Evolutionary conservation across 2,329 filamentous ascomycete genomes (phyloP).

Genomic region (Calonectria pteridis): DNA sequence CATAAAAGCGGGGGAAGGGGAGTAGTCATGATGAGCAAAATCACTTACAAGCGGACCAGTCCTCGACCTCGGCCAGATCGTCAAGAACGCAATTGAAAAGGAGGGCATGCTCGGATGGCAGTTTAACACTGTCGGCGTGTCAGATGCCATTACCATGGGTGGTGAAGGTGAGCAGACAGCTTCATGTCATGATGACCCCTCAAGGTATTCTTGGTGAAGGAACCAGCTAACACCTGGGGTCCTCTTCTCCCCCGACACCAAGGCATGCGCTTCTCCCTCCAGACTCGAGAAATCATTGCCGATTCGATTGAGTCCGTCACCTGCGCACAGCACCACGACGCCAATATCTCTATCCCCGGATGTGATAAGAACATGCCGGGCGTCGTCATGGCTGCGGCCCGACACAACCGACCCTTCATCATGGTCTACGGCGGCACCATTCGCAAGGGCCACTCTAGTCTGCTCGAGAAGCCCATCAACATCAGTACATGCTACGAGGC

Average conservation of each 20-base stretch:
- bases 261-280: slow-evolving; percentile 95
- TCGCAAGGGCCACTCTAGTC: slow-evolving; percentile 83
- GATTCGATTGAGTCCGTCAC: slow-evolving; percentile 96
- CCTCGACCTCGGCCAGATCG: slow-evolving; percentile 86
- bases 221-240: neutral
- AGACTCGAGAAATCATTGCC: slow-evolving; percentile 91
- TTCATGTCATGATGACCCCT: neutral
- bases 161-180: slow-evolving; percentile 77
- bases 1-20: slow-evolving; percentile 2
- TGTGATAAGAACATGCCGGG: slow-evolving; percentile 99
- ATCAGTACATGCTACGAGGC: slow-evolving; percentile 92
- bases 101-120: slow-evolving; percentile 95
- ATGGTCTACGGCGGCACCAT: slow-evolving; percentile 98
- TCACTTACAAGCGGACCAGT: slow-evolving; percentile 61
- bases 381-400: slow-evolving; percentile 88
- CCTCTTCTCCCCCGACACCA: slow-evolving; percentile 7
- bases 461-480: slow-evolving; percentile 85
- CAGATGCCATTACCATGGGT: slow-evolving; percentile 96
- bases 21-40: slow-evolving; percentile 5
- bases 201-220: neutral
- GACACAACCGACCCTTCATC: slow-evolving; percentile 91
- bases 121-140: slow-evolving; percentile 90
- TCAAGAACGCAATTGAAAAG: slow-evolving; percentile 84
- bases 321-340: slow-evolving; percentile 91
- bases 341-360: slow-evolving; percentile 91